A percentile compares a stretch with the other conserved stretches of the same genome.
Evolutionary conservation across 768 basidiomycete species (phyloP).

Genomic region (Podaxis sp.): DNA sequence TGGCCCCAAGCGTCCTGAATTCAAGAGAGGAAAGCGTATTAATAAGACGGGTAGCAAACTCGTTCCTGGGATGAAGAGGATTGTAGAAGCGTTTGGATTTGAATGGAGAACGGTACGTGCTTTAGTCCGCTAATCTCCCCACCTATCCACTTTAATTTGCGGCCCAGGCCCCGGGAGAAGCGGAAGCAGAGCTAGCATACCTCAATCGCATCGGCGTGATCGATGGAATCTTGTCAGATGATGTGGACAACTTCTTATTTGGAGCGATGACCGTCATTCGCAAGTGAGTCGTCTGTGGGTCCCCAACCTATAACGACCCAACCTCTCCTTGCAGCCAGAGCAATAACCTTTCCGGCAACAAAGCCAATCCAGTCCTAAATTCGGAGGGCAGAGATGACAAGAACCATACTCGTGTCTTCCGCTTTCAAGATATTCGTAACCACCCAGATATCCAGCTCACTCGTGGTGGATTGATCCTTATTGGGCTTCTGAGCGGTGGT

Average conservation of each 20-base stretch:
- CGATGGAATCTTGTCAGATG: slow-evolving; percentile 88
- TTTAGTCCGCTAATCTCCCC: neutral
- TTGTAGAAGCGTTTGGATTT: slow-evolving; percentile 77
- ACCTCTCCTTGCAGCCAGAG: slow-evolving; percentile 45
- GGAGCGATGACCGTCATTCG: slow-evolving; percentile 80
- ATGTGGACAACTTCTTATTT: slow-evolving; percentile 90
- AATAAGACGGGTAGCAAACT: slow-evolving; percentile 60
- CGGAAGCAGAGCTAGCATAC: slow-evolving; percentile 90
- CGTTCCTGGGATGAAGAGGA: slow-evolving; percentile 70
- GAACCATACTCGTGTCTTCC: slow-evolving; percentile 54
- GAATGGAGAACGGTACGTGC: slow-evolving; percentile 62
- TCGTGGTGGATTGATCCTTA: slow-evolving; percentile 75
- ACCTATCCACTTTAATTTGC: slow-evolving; percentile 19
- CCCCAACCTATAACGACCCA: neutral
- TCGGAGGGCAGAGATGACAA: slow-evolving; percentile 69
- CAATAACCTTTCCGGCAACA: slow-evolving; percentile 69
- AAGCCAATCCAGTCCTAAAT: slow-evolving; percentile 57
- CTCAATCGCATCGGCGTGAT: slow-evolving; percentile 78
- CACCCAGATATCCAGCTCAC: slow-evolving; percentile 43
- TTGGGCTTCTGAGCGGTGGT: slow-evolving; percentile 84
- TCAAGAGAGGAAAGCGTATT: slow-evolving; percentile 76
- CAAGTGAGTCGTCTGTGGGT: slow-evolving; percentile 52
- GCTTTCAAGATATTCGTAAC: slow-evolving; percentile 31
- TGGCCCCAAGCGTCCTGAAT: slow-evolving; percentile 75
- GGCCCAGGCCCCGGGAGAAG: slow-evolving; percentile 82